Base-by-base conservation (phyloP, 2,329 filamentous ascomycete species). In the Trichoderma arundinaceum region DNA sequence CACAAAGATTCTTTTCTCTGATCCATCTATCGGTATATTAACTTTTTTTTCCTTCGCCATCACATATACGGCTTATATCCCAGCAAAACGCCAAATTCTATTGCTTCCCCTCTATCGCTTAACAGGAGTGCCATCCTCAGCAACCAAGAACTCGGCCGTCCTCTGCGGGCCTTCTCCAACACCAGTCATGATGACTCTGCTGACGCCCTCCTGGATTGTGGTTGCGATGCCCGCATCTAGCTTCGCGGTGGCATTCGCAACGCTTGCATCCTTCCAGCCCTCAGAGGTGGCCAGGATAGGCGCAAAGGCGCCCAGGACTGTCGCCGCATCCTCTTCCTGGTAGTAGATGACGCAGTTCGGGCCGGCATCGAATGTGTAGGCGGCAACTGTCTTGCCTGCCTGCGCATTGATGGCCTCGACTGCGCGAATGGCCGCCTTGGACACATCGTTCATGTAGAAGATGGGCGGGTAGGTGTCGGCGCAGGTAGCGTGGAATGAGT, bases 271-370 rank as follows among this genome's bases (percentile, higher is more conserved):
- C 76, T 87, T 89, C 92, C 88, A 98, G 44, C 92, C 92, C 8
- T 86, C 83, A n/a, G 89, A 84, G 33, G 82, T 77, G 1, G 79
- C 82, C 28, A 94, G 76, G 17, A 91, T 82, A 44, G 81, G 80
- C 80, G 92, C 91, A 79, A 99, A 91, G 0, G 89, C 86, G 8
- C 93, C 94, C 0, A 93, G 87, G 3, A 98, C 89, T 3, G 84
- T 78, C 48, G 85, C 84, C 68, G 88, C 85, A 71, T 96, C 86
- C 82, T 94, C 84, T 75, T 94, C 91, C 46, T 94, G 86, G 75
- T 96, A 98, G 83, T 99, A 99, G 58, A 99, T 88, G 58, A 99
- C 96, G 46, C 93, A 93, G 79, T 99, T 99, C 63, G 95, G 95
- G 60, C 95, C 95, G 0, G 95, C 95, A 75, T 99, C 95, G 74